phyloP scores from a whole-genome alignment of 441 rosid species.

The Populus trichocarpa region DNA sequence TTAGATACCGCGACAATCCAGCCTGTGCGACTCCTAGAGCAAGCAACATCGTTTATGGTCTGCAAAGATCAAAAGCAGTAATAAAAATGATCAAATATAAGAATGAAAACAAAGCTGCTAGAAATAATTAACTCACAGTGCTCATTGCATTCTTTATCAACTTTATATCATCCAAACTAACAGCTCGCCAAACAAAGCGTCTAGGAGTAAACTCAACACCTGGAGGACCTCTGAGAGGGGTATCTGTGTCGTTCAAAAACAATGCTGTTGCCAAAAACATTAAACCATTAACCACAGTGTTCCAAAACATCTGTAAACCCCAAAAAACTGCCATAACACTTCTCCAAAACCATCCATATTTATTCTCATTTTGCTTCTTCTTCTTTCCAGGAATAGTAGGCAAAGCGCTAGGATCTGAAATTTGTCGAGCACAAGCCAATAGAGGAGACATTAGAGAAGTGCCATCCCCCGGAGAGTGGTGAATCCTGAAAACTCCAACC shows the following conservation, averaged over 20 bases:
- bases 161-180: constrained; percentile 40
- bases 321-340: neutral
- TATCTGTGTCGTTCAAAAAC: constrained; percentile 34
- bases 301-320: constrained; percentile 7
- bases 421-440: constrained; percentile 21
- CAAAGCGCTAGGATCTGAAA: constrained; percentile 16
- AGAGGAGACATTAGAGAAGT: constrained; percentile 42
- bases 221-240: constrained; percentile 28
- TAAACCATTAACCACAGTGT: constrained; percentile 11
- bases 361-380: neutral
- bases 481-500: constrained; percentile 32
- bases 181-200: constrained; percentile 27
- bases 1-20: constrained; percentile 40
- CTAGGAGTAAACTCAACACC: constrained; percentile 33
- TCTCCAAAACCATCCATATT: neutral
- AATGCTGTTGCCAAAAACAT: constrained; percentile 15
- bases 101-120: too few species aligned
- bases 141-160: constrained; percentile 30
- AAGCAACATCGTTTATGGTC: constrained; percentile 31
- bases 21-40: constrained; percentile 46
- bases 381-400: constrained; percentile 14
- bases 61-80: too few species aligned
- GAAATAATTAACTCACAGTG: too few species aligned
- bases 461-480: constrained; percentile 48
- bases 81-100: too few species aligned